phyloP scores from a whole-genome alignment of 306 rosid species.

The Coriaria nepalensis region DNA sequence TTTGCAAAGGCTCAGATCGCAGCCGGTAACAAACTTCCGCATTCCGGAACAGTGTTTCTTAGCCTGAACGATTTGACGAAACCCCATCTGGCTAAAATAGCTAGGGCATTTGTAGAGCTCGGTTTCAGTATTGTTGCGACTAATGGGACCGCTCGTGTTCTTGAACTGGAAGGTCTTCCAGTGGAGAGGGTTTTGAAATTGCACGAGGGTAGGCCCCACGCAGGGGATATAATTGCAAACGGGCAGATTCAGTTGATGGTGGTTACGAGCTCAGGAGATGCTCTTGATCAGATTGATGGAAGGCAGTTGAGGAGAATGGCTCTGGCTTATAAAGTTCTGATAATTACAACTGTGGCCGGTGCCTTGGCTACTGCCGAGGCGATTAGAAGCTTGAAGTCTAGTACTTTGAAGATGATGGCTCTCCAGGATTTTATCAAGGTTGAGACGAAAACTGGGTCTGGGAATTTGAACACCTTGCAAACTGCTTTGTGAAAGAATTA shows the following conservation, averaged over 20 bases:
- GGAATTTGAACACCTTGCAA: neutral
- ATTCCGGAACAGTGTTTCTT: constrained; percentile 74
- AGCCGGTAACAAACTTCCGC: constrained; percentile 75
- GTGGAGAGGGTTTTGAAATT: constrained; percentile 71
- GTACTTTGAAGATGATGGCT: constrained; percentile 68
- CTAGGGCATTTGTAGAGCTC: constrained; percentile 44
- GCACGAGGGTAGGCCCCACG: constrained; percentile 94
- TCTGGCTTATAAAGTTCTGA: constrained; percentile 83
- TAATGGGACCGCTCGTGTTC: constrained; percentile 72
- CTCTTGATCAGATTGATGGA: constrained; percentile 88
- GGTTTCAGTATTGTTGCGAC: constrained; percentile 79
- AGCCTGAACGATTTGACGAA: constrained; percentile 83
- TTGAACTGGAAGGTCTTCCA: constrained; percentile 44
- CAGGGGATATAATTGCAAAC: constrained; percentile 89
- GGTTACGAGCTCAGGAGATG: constrained; percentile 87
- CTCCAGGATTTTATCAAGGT: constrained; percentile 64
- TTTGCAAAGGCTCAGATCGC: constrained; percentile 98
- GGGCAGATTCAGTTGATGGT: constrained; percentile 95
- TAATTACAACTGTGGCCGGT: constrained; percentile 83
- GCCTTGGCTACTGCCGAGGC: constrained; percentile 93
- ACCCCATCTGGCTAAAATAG: constrained; percentile 74
- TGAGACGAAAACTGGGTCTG: constrained; percentile 19
- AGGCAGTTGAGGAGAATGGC: constrained; percentile 72
- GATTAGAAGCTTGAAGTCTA: constrained; percentile 63
- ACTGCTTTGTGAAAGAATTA: constrained; percentile 52